Conservation (phyloP, 441 rosid species). For the Gossypium gossypioides region DNA sequence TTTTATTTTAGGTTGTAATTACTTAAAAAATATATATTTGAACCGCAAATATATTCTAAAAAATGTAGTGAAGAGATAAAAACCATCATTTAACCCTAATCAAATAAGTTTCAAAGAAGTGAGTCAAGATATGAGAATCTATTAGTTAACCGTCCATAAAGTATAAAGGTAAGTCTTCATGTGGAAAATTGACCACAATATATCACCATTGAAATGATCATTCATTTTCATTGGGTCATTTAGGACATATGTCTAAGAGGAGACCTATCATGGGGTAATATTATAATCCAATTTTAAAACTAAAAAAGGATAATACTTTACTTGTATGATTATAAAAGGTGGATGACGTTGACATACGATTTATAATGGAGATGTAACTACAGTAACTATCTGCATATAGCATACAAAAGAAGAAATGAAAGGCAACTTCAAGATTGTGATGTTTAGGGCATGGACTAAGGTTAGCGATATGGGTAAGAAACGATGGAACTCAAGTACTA, state of each 20-base stretch:
- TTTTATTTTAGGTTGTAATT: too few relatives aligned
- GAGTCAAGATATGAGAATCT: not conserved
- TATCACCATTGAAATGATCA: not conserved
- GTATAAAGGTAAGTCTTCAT: constrained; percentile 4
- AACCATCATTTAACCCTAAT: not conserved
- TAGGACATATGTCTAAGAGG: not conserved
- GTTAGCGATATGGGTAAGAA: constrained; percentile 2
- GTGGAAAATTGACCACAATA: not conserved
- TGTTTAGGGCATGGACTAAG: not conserved
- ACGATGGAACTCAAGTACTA: not conserved
- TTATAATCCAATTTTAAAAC: not conserved
- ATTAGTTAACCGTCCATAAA: constrained; percentile 14
- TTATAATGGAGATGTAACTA: constrained; percentile 2
- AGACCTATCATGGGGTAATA: not conserved
- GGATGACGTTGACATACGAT: not conserved
- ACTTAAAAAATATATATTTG: too few relatives aligned
- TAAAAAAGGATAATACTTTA: not conserved
- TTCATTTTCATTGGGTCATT: not conserved
- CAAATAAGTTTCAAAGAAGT: not conserved
- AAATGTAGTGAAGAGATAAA: too few relatives aligned
- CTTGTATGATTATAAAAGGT: not conserved
- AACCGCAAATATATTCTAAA: too few relatives aligned
- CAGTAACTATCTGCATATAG: not conserved
- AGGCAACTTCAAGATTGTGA: constrained; percentile 1
- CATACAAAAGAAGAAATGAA: not conserved